Percentiles rank a stretch among this genome's conserved stretches.
Evolutionary conservation across 2,329 filamentous ascomycete species (phyloP).

Genomic region (Trichoderma sp.): DNA sequence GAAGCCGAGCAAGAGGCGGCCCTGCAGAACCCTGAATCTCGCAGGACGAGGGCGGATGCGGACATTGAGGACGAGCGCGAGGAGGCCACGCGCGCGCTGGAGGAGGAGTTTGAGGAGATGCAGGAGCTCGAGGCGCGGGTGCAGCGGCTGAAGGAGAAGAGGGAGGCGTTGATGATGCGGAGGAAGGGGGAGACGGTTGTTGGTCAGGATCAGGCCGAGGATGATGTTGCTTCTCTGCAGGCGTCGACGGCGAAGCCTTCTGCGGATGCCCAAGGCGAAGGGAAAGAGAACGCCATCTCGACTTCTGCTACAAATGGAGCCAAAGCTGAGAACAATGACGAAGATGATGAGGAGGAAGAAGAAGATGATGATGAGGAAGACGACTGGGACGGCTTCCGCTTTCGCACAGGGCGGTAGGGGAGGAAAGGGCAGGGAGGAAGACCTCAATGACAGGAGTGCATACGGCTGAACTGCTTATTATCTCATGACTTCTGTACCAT

Average conservation of each 20-base stretch:
- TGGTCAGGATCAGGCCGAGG: conserved; percentile 35
- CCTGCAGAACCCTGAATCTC: conserved; percentile 36
- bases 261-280: conserved; percentile 2
- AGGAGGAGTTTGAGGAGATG: conserved; percentile 83
- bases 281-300: conserved; percentile 38
- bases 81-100: conserved; percentile 71
- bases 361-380: conserved; percentile 38
- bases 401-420: conserved; percentile 36
- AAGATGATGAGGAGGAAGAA: conserved; percentile 48
- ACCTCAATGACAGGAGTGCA: not conserved
- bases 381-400: conserved; percentile 64
- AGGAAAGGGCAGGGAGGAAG: not conserved
- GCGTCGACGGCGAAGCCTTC: not conserved
- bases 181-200: conserved; percentile 40
- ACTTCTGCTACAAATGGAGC: conserved; percentile 44
- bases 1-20: conserved; percentile 47
- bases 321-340: conserved; percentile 53
- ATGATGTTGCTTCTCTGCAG: conserved; percentile 16
- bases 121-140: conserved; percentile 75
- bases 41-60: conserved; percentile 58
- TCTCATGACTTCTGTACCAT: not conserved
- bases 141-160: conserved; percentile 66
- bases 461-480: not conserved
- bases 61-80: conserved; percentile 69
- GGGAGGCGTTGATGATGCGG: conserved; percentile 62